Percentiles rank a stretch among this genome's conserved stretches.
phyloP scores from a whole-genome alignment of 2,329 filamentous ascomycete genomes.

The Talaromyces verruculosus region DNA sequence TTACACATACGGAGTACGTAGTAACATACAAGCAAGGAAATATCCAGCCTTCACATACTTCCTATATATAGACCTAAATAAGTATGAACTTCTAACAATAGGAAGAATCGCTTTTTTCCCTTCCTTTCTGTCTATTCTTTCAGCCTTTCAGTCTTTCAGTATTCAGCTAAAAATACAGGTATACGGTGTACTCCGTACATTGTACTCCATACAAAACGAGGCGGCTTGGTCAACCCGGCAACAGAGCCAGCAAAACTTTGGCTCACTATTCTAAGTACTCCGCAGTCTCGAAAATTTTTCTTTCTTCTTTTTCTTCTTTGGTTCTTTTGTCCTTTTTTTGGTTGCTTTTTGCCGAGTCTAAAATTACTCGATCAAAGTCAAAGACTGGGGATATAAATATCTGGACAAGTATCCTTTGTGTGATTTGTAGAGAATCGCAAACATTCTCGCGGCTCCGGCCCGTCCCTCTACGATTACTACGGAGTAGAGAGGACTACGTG shows the following conservation, averaged over 20 bases:
- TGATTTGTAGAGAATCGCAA: too few species aligned
- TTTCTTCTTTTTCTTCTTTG: neutral
- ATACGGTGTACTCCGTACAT: constrained; percentile 4
- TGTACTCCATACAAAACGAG: constrained; percentile 11
- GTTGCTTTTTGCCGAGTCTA: neutral
- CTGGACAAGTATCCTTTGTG: neutral
- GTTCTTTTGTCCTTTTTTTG: neutral
- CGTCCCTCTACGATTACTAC: neutral
- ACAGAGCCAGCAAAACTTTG: constrained; percentile 15
- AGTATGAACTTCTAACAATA: neutral
- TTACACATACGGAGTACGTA: neutral
- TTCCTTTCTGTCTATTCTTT: neutral
- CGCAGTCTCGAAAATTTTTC: constrained; percentile 15
- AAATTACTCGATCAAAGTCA: neutral
- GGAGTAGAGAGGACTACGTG: neutral
- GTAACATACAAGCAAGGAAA: constrained; percentile 6
- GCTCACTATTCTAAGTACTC: neutral
- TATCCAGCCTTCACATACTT: neutral
- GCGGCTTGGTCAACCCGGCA: constrained; percentile 19
- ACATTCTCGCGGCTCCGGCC: neutral
- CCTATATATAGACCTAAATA: constrained; percentile 7
- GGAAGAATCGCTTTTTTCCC: neutral
- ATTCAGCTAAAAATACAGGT: neutral
- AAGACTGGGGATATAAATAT: neutral
- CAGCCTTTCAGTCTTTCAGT: neutral